A percentile compares a stretch with the other conserved stretches of the same genome.
Conservation (phyloP, 345 rosid genomes). For the Gossypium ekmanianum region DNA sequence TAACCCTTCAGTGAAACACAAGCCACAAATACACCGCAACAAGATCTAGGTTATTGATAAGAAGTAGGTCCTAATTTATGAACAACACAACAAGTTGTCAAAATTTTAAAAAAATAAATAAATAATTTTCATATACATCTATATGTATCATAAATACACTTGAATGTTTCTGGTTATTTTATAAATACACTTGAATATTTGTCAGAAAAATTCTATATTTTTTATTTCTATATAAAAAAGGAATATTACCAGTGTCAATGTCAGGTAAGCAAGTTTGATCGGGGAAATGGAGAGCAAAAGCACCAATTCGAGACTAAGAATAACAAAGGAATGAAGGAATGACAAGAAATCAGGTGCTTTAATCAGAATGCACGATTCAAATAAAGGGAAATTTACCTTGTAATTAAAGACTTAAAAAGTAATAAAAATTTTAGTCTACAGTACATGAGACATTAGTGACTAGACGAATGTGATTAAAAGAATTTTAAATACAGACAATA, state of each 20-base stretch:
- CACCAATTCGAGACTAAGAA: background rate
- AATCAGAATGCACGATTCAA: slow-evolving; percentile 8
- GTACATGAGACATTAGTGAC: too few relatives aligned
- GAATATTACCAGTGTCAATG: background rate
- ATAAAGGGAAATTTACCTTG: background rate
- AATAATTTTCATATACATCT: too few relatives aligned
- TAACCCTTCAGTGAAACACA: background rate
- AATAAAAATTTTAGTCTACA: too few relatives aligned
- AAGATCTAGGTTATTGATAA: background rate
- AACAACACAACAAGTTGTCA: background rate
- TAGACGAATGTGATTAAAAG: too few relatives aligned
- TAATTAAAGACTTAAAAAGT: background rate
- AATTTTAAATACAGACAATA: too few relatives aligned
- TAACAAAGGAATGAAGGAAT: background rate
- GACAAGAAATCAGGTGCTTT: slow-evolving; percentile 5
- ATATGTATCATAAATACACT: background rate
- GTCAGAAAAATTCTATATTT: background rate
- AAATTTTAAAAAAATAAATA: background rate
- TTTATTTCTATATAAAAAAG: background rate
- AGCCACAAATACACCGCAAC: slow-evolving; percentile 7
- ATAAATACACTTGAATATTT: background rate
- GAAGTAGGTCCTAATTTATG: slow-evolving; percentile 6
- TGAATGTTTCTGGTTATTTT: background rate
- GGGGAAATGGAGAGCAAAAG: background rate
- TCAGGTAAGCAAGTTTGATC: background rate